Base-by-base conservation (phyloP, 148 eudicot genomes). In the Rhododendron molle region DNA sequence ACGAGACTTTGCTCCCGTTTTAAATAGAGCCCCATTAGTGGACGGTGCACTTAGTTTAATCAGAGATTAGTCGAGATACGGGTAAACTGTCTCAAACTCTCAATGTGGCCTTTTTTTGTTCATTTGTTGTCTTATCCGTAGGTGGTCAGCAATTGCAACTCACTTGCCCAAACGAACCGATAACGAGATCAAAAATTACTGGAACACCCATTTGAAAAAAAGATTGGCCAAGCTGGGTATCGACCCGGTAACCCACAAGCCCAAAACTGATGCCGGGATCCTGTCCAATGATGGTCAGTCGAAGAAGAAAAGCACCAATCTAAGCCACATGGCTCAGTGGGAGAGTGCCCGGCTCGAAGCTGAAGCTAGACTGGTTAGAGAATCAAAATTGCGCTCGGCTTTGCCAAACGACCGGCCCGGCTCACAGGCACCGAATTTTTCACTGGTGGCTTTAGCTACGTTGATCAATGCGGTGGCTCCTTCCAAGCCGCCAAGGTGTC, bases 91-190 rank as follows among this genome's bases (percentile, higher is more conserved):
- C 60, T 16, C 2, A 56, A 20, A 0, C 23, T 50, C 18, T 18
- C 60, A 18, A 18, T 56, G 60, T 56, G 2, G 7, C 60, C 36
- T 34, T 18, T 18, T 54, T 56, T 16, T 18, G 49, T 16, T 15
- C 18, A 40, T 23, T 40, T 77, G 49, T 81, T 85, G 85, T 86
- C 80, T 52, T 86, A n/a, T 77, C 72, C 46, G 32, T 83, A 96
- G 99, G 92, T 96, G 99, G 99, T 96, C 99, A 30, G 97, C 99
- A 67, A 96, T 96, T 79, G 98, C 98, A 28, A 96, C 99, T 58
- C 99, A 96, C 87, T 85, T 96, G 77, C 94, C 97, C 0, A 96
- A 96, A 85, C 89, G 99, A 87, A 96, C 99, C 5, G 99, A 96
- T 69, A 96, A 96, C 20, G 98, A 96, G 89, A 96, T 96, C 77